These are phyloP conservation scores for Entonaema liquescens DNA, from an alignment of 495 filamentous ascomycete species.

Conservation along the genomic window DNA sequence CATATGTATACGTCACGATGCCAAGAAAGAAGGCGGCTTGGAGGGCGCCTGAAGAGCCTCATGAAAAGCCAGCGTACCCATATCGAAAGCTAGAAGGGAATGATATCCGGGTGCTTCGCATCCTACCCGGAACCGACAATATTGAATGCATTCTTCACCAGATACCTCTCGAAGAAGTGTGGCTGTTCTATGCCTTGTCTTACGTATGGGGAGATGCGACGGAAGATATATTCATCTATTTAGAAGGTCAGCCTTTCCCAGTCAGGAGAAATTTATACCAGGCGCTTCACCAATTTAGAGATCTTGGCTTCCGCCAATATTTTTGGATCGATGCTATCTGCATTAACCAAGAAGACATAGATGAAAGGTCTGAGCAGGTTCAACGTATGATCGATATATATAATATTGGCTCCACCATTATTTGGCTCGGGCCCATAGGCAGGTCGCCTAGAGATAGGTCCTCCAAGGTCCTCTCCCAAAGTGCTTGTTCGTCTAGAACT, in stretches of 20 bases:
- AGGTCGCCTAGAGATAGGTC: neutral
- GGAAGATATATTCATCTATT: constrained; percentile 14
- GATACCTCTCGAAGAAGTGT: constrained; percentile 13
- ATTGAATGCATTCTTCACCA: constrained; percentile 33
- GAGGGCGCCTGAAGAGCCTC: no score
- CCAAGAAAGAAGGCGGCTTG: no score
- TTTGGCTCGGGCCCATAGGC: constrained; percentile 25
- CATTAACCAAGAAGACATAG: constrained; percentile 28
- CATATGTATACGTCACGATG: no score
- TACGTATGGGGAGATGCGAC: constrained; percentile 39
- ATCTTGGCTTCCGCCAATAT: constrained; percentile 18
- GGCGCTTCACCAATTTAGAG: constrained; percentile 26
- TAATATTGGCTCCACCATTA: neutral
- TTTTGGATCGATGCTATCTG: constrained; percentile 39
- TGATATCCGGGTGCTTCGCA: constrained; percentile 32
- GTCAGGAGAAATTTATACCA: constrained; percentile 20
- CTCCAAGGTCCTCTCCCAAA: neutral
- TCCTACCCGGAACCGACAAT: constrained; percentile 20
- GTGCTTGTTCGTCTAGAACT: neutral
- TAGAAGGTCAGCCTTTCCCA: constrained; percentile 26
- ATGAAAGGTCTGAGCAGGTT: constrained; percentile 25
- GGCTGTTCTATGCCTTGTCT: constrained; percentile 26
- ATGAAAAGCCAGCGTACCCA: constrained; percentile 28
- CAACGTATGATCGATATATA: constrained; percentile 40
- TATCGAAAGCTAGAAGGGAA: constrained; percentile 21